Evolutionary conservation across 2,329 filamentous ascomycete species (phyloP), one percentile per base, ranked within the genome.

Genomic region (Elsinoe australis): DNA sequence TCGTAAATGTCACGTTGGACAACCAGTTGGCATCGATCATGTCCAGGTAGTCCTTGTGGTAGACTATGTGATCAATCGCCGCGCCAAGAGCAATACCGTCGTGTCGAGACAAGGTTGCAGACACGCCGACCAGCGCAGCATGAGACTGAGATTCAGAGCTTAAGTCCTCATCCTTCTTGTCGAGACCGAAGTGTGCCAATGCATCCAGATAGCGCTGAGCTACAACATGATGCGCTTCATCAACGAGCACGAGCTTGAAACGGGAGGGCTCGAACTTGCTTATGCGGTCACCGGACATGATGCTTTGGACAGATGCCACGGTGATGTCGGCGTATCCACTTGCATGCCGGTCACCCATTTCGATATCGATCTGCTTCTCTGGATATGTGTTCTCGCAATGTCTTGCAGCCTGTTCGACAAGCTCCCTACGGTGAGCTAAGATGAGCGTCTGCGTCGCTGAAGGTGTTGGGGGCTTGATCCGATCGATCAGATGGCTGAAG

Each of bases 141-240:
- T 52, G 41, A 0, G 86, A 49, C 72, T 28, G 63, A 51, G 3
- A 65, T 55, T 48, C 64, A 61, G 7, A 52, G 53, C 5, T 49
- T 42, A 61, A 65, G 38, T 61, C 65, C 49, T 56, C 64, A 54
- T 68, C 71, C 42, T 67, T 58, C 48, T 78, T 66, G 9, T 72
- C 70, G 54, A 94, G 74, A 0, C 82, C 79, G 62, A 98, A 94
- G 64, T 96, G 80, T n/a, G 75, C 71, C 39, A 98, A 70, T 0
- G 81, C 75, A 33, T 76, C 74, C 53, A 94, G 72, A 60, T 96
- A 96, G 5, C 81, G 80, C 1, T 79, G 74, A 0, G 92, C 85
- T 35, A 95, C 89, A 47, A 96, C 94, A 65, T 98, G 92, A 63
- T 98, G 92, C 3, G 90, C 92, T 67, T 98, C 92, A 55, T 98